Evolutionary conservation across 108 stramenopile genomes (phyloP), one percentile per base, ranked within the genome.

Genomic region (Pseudonitzschia multistriata): DNA sequence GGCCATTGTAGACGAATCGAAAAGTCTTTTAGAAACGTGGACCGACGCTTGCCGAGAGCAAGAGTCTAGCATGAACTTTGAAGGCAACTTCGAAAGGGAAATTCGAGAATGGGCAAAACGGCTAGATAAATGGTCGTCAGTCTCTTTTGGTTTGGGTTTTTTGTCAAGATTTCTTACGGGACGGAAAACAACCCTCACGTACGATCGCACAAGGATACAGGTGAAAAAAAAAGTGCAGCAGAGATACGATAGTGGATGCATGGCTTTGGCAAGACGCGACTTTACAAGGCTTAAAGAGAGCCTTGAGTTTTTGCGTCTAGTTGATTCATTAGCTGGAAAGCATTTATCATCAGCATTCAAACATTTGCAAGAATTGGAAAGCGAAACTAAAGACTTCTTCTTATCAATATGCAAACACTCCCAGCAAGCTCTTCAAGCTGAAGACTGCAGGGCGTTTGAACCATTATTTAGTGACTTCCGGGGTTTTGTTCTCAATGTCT

Each of bases 381-480:
- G 66, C 11, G 27, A n/a, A 37, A 49, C 68, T 53, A 36, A 73
- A 3, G 39, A 42, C 8, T 34, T 37, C 2, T 82, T 79, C 34
- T 49, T 50, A 48, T 50, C 61, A 2, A 47, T 85, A 21, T 85
- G 81, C 47, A 27, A 68, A 3, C 14, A 73, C 31, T 71, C 54
- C 17, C 53, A 73, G 24, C 28, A 72, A 70, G 39, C 64, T n/a
- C 39, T 85, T 19, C 48, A 53, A 24, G 45, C 36, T 19, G 55
- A 71, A 27, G 67, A 56, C 47, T 42, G 27, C 25, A 13, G 36
- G 14, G 70, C 70, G 29, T 84, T 83, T 57, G 79, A 86, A 61
- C 52, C 69, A 37, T 50, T 78, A 10, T 86, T 82, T 71, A 45
- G 39, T 21, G 81, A 83, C 13, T 82, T 73, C 30, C 81, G 79